phyloP scores from a whole-genome alignment of 169 alveolate genomes.

The Cryptosporidium viatorum region DNA sequence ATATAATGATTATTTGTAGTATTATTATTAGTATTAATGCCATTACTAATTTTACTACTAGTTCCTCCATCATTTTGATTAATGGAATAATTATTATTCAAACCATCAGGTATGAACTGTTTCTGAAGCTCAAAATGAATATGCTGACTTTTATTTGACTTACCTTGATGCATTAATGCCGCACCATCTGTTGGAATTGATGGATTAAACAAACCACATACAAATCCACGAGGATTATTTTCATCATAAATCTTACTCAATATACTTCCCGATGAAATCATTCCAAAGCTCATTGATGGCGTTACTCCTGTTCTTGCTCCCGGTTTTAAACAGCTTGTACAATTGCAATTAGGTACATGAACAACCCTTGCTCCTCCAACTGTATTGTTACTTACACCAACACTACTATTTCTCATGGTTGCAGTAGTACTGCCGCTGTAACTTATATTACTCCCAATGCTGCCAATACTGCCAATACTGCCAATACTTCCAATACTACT shows the following conservation, averaged over 20 bases:
- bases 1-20: background rate
- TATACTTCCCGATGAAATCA: background rate
- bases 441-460: background rate
- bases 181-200: conserved; percentile 73
- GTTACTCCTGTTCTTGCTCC: background rate
- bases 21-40: background rate
- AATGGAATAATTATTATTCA: background rate
- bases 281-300: background rate
- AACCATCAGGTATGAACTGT: background rate
- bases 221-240: conserved; percentile 58
- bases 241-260: conserved; percentile 40
- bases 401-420: background rate
- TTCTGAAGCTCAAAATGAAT: conserved; percentile 5
- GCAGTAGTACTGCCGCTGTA: conserved; percentile 15
- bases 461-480: background rate
- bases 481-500: conserved; percentile 7
- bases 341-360: background rate
- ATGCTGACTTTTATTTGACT: background rate
- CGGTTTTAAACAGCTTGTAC: background rate
- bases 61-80: background rate
- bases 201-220: conserved; percentile 71
- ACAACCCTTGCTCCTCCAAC: background rate
- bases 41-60: background rate
- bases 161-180: conserved; percentile 14
- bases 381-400: background rate